Percentiles rank a stretch among this genome's conserved stretches.
phyloP scores from a whole-genome alignment of 2,329 filamentous ascomycete species.

The Fusarium pininemorale region DNA sequence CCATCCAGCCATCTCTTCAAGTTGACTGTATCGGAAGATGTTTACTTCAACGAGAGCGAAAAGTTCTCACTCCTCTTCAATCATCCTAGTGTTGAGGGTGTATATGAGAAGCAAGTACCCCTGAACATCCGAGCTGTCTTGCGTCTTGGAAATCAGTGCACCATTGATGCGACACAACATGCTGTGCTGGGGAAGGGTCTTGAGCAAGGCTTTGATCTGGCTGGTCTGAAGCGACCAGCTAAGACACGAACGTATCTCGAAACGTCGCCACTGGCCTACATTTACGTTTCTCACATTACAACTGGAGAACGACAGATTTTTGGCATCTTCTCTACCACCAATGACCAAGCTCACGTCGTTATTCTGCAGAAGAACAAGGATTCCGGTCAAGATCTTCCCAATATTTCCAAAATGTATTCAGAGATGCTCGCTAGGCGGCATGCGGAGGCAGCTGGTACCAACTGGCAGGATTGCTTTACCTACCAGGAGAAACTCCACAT shows the following conservation, averaged over 20 bases:
- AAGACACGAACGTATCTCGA: slow-evolving; percentile 78
- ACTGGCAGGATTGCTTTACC: slow-evolving; percentile 82
- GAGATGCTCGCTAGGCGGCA: slow-evolving; percentile 75
- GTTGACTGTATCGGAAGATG: slow-evolving; percentile 86
- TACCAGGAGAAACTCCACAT: slow-evolving; percentile 90
- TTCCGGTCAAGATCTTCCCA: slow-evolving; percentile 82
- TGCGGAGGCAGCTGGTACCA: slow-evolving; percentile 72
- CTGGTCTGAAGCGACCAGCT: slow-evolving; percentile 72
- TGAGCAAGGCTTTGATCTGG: slow-evolving; percentile 92
- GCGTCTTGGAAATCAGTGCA: slow-evolving; percentile 89
- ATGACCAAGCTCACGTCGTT: slow-evolving; percentile 82
- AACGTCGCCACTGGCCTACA: slow-evolving; percentile 77
- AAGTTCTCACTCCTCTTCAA: slow-evolving; percentile 87
- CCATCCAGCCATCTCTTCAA: slow-evolving; percentile 94
- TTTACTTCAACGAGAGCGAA: slow-evolving; percentile 84
- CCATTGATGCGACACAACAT: slow-evolving; percentile 88
- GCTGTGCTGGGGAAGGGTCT: slow-evolving; percentile 92
- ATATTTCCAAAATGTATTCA: slow-evolving; percentile 86
- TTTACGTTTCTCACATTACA: slow-evolving; percentile 93
- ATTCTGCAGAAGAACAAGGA: slow-evolving; percentile 87
- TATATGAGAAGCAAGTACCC: slow-evolving; percentile 94
- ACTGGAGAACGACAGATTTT: slow-evolving; percentile 93
- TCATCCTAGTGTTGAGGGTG: slow-evolving; percentile 93
- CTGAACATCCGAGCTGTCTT: slow-evolving; percentile 87
- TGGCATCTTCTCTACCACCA: slow-evolving; percentile 87